Evolutionary conservation across 306 rosid species (phyloP), one percentile per base, ranked within the genome.

Genomic region (Lupinus albus): DNA sequence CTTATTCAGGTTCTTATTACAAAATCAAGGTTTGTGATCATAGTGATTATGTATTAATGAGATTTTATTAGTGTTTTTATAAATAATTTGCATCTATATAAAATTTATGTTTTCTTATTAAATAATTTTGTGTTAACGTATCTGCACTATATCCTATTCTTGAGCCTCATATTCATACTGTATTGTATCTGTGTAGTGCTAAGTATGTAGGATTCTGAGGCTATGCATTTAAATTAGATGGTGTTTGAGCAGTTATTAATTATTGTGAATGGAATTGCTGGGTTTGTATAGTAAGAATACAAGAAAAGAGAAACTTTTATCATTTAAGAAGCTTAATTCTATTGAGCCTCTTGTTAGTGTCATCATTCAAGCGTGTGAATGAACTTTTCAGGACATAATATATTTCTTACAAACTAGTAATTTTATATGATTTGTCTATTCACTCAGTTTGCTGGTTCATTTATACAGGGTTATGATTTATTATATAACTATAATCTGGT

Each of bases 401-500:
- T 30, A 28, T 44, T 57, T n/a, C 20, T 16, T 16, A 17, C 13
- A 30, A 17, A 46, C 44, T 70, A 30, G 41, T 2, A 20, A 11
- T 16, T 45, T 52, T 46, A 10, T 30, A n/a, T 57, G 56, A 8
- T 36, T 45, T 13, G 32, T 17, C 11, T 65, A 4, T 33, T 16
- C 21, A 32, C 20, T 55, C 35, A 8, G 13, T 25, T 55, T 55
- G 30, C 17, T 47, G 58, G 5, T 36, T 18, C 16, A 6, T 59
- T 2, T 33, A 14, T 47, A 58, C 32, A 48, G 51, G 46, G 9
- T 13, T 41, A 33, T 68, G 76, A 2, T 62, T 51, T 28, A 11
- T 8, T 53, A 16, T 25, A 3, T 16, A 25, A 4, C 6, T 16
- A 21, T 13, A 12, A 53, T 62, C 63, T 47, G 21, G 28, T 69